Percentiles rank a stretch among this genome's conserved stretches.
Evolutionary conservation across 805 yeast species (phyloP).

Genomic region (Pichia sporocuriosa): DNA sequence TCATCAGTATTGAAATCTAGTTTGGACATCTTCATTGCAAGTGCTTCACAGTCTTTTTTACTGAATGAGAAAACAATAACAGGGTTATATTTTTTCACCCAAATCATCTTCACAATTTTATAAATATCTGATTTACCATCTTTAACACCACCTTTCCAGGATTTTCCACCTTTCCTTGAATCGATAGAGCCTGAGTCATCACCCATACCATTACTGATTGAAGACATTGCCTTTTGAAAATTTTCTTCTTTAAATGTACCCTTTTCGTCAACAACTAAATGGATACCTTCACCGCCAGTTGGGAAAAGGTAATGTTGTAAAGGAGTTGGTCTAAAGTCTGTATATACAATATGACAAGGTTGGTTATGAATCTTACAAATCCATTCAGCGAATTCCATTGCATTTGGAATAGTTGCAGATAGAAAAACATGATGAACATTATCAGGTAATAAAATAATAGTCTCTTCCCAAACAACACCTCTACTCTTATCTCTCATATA

Average conservation of each 20-base stretch:
- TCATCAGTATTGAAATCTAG: conserved; percentile 90
- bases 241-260: conserved; percentile 94
- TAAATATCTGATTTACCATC: conserved; percentile 72
- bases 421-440: conserved; percentile 86
- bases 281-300: conserved; percentile 97
- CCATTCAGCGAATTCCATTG: conserved; percentile 99
- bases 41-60: conserved; percentile 91
- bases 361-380: conserved; percentile 89
- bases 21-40: conserved; percentile 93
- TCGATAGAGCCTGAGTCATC: conserved; percentile 69
- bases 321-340: conserved; percentile 98
- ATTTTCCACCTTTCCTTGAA: conserved; percentile 53
- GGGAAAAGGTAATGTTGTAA: conserved; percentile 96
- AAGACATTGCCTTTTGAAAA: conserved; percentile 97
- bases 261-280: conserved; percentile 95
- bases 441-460: conserved; percentile 94
- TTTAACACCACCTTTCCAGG: conserved; percentile 79
- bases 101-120: conserved; percentile 96
- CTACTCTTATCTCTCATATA: conserved; percentile 95
- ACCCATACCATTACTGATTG: conserved; percentile 74
- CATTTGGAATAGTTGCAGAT: conserved; percentile 96
- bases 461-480: conserved; percentile 99
- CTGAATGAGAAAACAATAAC: conserved; percentile 98
- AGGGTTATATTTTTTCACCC: conserved; percentile 93
- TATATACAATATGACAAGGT: conserved; percentile 97